A percentile compares a stretch with the other conserved stretches of the same genome.
Evolutionary conservation across 2,329 filamentous ascomycete species (phyloP).

Genomic region (Daldinia eschscholtzii): DNA sequence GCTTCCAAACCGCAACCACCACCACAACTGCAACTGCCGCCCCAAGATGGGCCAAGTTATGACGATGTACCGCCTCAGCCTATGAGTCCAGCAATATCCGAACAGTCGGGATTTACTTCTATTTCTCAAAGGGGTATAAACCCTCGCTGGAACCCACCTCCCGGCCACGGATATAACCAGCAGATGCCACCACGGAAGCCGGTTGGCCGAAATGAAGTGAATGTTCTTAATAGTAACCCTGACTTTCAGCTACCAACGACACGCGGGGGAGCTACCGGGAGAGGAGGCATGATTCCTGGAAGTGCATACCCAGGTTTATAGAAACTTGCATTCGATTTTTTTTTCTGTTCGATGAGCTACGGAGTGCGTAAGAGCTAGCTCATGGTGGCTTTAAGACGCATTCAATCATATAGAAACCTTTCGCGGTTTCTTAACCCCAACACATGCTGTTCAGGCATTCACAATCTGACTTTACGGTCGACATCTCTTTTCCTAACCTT

Average conservation of each 20-base stretch:
- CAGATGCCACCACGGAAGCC: slow-evolving; percentile 60
- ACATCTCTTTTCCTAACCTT: slow-evolving; percentile 30
- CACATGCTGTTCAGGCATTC: slow-evolving; percentile 22
- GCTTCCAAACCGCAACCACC: slow-evolving; percentile 36
- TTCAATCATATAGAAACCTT: background rate
- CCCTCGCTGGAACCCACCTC: slow-evolving; percentile 81
- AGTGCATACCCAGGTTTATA: slow-evolving; percentile 64
- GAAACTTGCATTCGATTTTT: slow-evolving; percentile 26
- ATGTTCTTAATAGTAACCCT: slow-evolving; percentile 83
- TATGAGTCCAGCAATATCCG: slow-evolving; percentile 81
- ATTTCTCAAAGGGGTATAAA: slow-evolving; percentile 91
- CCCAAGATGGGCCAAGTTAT: slow-evolving; percentile 59
- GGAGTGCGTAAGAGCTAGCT: background rate
- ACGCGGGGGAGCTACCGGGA: slow-evolving; percentile 49
- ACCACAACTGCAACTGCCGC: slow-evolving; percentile 31
- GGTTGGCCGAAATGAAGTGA: slow-evolving; percentile 73
- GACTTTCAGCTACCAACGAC: slow-evolving; percentile 80
- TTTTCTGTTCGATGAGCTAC: slow-evolving; percentile 14
- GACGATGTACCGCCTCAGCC: slow-evolving; percentile 71
- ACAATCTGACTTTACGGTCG: slow-evolving; percentile 13
- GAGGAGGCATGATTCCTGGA: slow-evolving; percentile 63
- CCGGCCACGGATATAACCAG: slow-evolving; percentile 60
- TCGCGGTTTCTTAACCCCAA: slow-evolving; percentile 17
- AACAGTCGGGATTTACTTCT: slow-evolving; percentile 88
- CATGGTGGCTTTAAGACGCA: slow-evolving; percentile 7